Conservation (phyloP, 345 rosid species). For the Citrus sp. region DNA sequence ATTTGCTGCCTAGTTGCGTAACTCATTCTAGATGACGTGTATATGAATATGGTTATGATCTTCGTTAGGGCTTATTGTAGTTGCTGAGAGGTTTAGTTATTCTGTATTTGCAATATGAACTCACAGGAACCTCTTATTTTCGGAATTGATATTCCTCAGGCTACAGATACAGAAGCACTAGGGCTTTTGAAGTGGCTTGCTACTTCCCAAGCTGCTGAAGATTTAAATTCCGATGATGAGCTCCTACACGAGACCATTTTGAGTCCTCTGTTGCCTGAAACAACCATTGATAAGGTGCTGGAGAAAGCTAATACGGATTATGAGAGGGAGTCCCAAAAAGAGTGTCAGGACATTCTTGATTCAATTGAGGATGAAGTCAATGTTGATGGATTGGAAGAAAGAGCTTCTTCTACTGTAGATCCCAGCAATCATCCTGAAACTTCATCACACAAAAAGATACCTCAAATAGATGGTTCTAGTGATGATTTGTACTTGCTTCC, state of each 20-base stretch:
- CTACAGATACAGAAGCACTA: slow-evolving; percentile 66
- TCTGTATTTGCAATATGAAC: neutral
- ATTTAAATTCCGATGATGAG: slow-evolving; percentile 94
- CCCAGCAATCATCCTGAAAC: slow-evolving; percentile 23
- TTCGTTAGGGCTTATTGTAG: neutral
- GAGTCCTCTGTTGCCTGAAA: slow-evolving; percentile 72
- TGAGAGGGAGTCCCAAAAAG: slow-evolving; percentile 80
- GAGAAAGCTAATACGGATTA: slow-evolving; percentile 79
- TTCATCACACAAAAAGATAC: slow-evolving; percentile 36
- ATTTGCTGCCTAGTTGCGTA: neutral
- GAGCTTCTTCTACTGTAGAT: slow-evolving; percentile 25
- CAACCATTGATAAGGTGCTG: slow-evolving; percentile 59
- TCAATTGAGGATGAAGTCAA: slow-evolving; percentile 56
- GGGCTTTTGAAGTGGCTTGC: slow-evolving; percentile 89
- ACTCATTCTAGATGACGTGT: too few species aligned
- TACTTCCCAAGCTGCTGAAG: slow-evolving; percentile 84
- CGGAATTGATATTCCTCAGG: slow-evolving; percentile 32
- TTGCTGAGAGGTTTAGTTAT: neutral
- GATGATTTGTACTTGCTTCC: slow-evolving; percentile 36
- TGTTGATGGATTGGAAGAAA: slow-evolving; percentile 39
- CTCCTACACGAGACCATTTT: slow-evolving; percentile 71
- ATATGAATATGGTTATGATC: neutral
- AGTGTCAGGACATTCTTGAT: slow-evolving; percentile 97
- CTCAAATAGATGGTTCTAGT: slow-evolving; percentile 47
- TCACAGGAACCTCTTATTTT: neutral